A percentile compares a stretch with the other conserved stretches of the same genome.
Conservation (phyloP, 805 yeast species). For the Geotrichum ghanense region DNA sequence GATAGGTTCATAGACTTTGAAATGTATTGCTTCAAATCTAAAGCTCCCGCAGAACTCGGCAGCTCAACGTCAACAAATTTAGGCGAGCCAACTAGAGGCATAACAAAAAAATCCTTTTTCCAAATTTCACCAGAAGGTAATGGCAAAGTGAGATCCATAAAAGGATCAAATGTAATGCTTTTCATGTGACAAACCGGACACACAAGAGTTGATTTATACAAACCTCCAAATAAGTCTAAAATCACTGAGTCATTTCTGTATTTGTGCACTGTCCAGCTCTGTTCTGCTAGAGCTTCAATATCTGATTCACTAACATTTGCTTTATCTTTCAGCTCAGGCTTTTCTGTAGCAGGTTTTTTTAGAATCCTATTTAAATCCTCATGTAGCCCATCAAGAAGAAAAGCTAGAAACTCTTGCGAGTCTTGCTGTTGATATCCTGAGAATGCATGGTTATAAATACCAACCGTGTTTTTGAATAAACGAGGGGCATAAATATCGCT, state of each 20-base stretch:
- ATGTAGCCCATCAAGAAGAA: conserved; percentile 77
- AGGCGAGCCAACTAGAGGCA: conserved; percentile 36
- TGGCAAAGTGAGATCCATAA: conserved; percentile 80
- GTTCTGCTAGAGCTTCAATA: conserved; percentile 51
- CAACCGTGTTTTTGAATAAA: conserved; percentile 68
- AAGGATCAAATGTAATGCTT: conserved; percentile 89
- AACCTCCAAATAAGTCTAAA: conserved; percentile 77
- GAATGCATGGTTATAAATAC: conserved; percentile 67
- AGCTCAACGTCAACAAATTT: conserved; percentile 59
- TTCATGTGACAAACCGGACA: conserved; percentile 78
- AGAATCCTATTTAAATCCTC: conserved; percentile 81
- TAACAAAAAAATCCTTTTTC: conserved; percentile 50
- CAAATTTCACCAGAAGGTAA: conserved; percentile 68
- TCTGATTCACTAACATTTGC: conserved; percentile 38
- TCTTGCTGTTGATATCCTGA: conserved; percentile 83
- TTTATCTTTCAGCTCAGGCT: conserved; percentile 64
- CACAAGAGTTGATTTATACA: conserved; percentile 78
- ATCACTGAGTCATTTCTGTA: conserved; percentile 76
- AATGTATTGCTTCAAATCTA: conserved; percentile 51
- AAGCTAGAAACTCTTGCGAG: conserved; percentile 85
- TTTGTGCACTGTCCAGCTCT: conserved; percentile 73
- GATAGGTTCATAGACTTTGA: conserved; percentile 31
- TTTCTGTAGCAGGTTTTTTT: conserved; percentile 77
- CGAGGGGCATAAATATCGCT: conserved; percentile 44
- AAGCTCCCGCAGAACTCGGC: conserved; percentile 49